Base-by-base conservation (phyloP, 2,329 filamentous ascomycete genomes). In the Rhinocladiella similis region DNA sequence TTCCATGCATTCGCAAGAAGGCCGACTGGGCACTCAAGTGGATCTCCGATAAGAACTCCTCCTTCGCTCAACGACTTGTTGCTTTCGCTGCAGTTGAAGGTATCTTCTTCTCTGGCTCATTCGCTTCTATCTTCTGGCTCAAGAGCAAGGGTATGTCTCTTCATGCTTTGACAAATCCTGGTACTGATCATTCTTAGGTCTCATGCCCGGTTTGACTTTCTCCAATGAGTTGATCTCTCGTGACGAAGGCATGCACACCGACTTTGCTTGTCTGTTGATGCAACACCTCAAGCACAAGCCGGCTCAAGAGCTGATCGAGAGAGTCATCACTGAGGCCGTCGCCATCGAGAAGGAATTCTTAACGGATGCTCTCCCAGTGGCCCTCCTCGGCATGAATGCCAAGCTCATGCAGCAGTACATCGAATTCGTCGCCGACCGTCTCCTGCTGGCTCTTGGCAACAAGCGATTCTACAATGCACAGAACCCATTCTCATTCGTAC, bases 191-290 rank as follows among this genome's bases (percentile, higher is more conserved):
- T n/a, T 14, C 13, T 16, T 9, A 46, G 43, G 94, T 67, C 86
- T 99, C 66, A 99, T 99, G 94, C 89, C 94, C 47, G 94, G 94
- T 68, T 84, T 99, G 62, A 97, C 94, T 67, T 99, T 99, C 82
- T 97, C 94, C 74, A 99, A 99, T 81, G 94, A 99, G 82, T 89
- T 99, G 70, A 99, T 99, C 80, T 99, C 94, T 61, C 93, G 94
- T 80, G 94, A 99, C 68, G 94, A 99, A 83, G 94, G 94, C 75
- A 90, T 99, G 67, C 94, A 99, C 85, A 99, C 94, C 63, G 94
- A 99, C 81, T 99, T 99, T 70, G 94, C 94, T 66, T 99, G 94
- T 77, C 83, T 99, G 54, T 81, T 99, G 60, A 97, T 96, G 84
- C 96, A 91, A n/a, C 93, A 97, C 78, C 80, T 99, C 60, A 95